Percentiles rank a stretch among this genome's conserved stretches.
phyloP scores from a whole-genome alignment of 1,284 basidiomycete genomes.

The Psilocybe mexicana region DNA sequence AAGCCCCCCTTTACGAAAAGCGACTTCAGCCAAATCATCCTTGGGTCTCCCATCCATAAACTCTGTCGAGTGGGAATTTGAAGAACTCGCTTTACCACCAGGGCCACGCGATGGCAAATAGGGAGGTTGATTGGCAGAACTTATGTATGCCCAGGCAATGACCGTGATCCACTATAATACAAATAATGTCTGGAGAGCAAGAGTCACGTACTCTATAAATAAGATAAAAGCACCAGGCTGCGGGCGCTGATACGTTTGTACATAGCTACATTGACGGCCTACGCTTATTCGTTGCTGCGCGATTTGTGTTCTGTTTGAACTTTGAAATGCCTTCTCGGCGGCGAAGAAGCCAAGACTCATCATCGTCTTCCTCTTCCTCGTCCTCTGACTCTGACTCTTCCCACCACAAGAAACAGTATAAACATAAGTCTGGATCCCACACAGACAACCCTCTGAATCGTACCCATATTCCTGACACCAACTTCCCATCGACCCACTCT shows the following conservation, averaged over 20 bases:
- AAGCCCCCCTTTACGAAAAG: conserved; percentile 16
- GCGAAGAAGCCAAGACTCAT: conserved; percentile 31
- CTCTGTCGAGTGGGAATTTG: conserved; percentile 43
- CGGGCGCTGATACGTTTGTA: no score
- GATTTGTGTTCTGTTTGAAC: not conserved
- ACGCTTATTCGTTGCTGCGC: no score
- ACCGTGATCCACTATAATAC: no score
- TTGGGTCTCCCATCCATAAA: conserved; percentile 37
- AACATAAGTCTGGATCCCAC: conserved; percentile 24
- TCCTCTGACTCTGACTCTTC: conserved; percentile 23
- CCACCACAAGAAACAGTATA: conserved; percentile 25
- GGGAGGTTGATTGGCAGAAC: not conserved
- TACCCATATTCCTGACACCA: not conserved
- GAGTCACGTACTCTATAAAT: no score
- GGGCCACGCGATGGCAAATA: conserved; percentile 24
- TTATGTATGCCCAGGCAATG: no score
- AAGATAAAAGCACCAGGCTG: no score
- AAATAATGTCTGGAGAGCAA: no score
- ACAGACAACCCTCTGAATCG: not conserved
- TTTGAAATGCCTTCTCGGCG: conserved; percentile 9
- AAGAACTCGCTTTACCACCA: conserved; percentile 45
- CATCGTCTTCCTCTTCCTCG: conserved; percentile 30
- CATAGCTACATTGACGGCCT: no score
- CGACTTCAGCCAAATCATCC: conserved; percentile 21
- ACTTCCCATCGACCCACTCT: not conserved